Base-by-base conservation (phyloP, 1,284 basidiomycete species). In the Papiliotrema laurentii region DNA sequence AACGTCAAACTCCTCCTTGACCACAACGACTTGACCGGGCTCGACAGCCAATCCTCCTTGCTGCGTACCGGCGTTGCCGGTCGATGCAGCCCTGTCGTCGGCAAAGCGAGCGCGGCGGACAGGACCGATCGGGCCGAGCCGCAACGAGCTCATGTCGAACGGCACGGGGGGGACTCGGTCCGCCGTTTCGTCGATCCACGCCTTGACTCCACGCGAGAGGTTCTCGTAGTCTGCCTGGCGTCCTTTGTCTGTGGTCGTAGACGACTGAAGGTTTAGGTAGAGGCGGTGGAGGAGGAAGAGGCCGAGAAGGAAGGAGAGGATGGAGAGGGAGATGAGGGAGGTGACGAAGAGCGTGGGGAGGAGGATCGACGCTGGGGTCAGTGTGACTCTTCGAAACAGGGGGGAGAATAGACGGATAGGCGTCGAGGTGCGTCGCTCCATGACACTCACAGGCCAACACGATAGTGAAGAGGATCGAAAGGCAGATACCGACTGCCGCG, bases 231-330 rank as follows among this genome's bases (percentile, higher is more conserved):
- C 39, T 16, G 31, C 30, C 21, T 49, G 35, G 16, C 19, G 6
- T 30, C 33, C 36, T 34, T 40, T 21, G 28, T 43, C 36, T 21
- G 34, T 10, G 3, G 35, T 31, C 27, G 25, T 47, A 25, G 49
- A 37, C 7, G 45, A 31, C 16, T 48, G 36, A 27, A 68, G 28
- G 54, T 69, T 61, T 30, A 69, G 58, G 53, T 65, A 69, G 10
- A 71, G 61, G 27, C 69, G 45, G 50, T 71, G 63, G 2, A 50
- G 46, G 43, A 71, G 64, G 60, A 71, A 71, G 26, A 68, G 58
- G 33, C 48, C 42, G 4, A 71, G 47, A 11, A 71, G 61, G 50
- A 55, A 51, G 4, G 52, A 30, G 18, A 69, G 55, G 14, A 58
- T 48, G 30, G 49, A 27, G 31, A 56, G 24, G 9, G 67, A 55